Evolutionary conservation across 306 rosid genomes (phyloP).

Genomic region (Sesbania bispinosa): DNA sequence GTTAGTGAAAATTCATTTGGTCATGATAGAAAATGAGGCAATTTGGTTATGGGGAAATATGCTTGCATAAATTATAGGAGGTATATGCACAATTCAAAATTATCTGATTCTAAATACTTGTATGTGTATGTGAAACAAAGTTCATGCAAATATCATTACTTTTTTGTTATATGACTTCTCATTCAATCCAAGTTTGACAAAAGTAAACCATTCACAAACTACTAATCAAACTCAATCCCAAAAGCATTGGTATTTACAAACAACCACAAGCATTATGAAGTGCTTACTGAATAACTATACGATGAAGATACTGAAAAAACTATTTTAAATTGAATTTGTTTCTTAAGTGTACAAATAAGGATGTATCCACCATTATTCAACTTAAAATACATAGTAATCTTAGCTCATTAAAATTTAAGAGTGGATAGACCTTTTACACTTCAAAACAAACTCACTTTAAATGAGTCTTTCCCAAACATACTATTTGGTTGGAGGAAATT

Average conservation of each 20-base stretch:
- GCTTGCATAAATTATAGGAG: too few species aligned
- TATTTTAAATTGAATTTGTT: not conserved
- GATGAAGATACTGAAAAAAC: not conserved
- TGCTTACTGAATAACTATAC: not conserved
- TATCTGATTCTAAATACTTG: too few species aligned
- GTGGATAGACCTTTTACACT: not conserved
- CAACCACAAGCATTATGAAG: not conserved
- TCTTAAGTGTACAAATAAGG: not conserved
- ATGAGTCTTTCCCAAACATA: not conserved
- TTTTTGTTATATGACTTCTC: not conserved
- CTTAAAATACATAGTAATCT: not conserved
- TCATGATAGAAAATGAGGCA: not conserved
- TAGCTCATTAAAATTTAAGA: not conserved
- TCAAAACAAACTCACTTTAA: not conserved
- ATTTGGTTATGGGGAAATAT: not conserved
- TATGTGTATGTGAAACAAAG: not conserved
- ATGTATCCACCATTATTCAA: not conserved
- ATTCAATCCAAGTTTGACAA: not conserved
- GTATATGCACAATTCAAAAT: not conserved
- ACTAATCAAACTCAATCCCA: not conserved
- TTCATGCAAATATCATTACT: not conserved
- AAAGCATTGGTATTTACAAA: not conserved
- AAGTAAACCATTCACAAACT: not conserved
- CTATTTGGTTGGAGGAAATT: too few species aligned
- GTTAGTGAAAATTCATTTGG: not conserved